These are phyloP conservation scores for Dysphania ambrosioides DNA, from an alignment of 148 eudicot species.

Conservation along the genomic window DNA sequence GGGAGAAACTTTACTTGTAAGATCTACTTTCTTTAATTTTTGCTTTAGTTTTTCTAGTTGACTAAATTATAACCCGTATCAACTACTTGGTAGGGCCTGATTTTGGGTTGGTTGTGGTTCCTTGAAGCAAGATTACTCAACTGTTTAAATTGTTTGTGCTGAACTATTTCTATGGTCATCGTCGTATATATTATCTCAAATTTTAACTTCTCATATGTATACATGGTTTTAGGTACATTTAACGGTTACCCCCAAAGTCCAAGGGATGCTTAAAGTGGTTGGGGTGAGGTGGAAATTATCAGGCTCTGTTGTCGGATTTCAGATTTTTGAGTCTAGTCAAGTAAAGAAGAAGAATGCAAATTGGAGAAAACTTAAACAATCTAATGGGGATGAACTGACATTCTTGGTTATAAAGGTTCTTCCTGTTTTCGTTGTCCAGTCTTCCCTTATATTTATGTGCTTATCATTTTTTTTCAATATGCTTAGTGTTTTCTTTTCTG, in stretches of 20 bases:
- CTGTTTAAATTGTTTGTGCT: slow-evolving; percentile 3
- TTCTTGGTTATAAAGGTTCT: slow-evolving; percentile 84
- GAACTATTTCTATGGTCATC: not conserved
- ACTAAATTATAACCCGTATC: not conserved
- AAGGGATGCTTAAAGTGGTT: slow-evolving; percentile 72
- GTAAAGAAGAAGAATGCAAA: slow-evolving; percentile 50
- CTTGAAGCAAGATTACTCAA: not conserved
- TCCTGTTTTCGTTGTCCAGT: not conserved
- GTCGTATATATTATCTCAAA: not conserved
- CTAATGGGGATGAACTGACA: slow-evolving; percentile 44
- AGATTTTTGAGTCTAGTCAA: slow-evolving; percentile 49
- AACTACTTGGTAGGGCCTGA: not conserved
- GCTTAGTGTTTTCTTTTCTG: slow-evolving; percentile 8
- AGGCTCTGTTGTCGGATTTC: slow-evolving; percentile 75
- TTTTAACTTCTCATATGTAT: slow-evolving; percentile 10
- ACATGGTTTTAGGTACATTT: slow-evolving; percentile 59
- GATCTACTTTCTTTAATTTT: slow-evolving; percentile 32
- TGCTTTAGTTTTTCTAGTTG: slow-evolving; percentile 3
- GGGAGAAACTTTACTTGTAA: slow-evolving; percentile 78
- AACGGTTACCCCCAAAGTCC: slow-evolving; percentile 64
- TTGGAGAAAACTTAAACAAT: slow-evolving; percentile 50
- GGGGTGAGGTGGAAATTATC: slow-evolving; percentile 97
- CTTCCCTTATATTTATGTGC: not conserved
- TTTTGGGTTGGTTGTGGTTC: not conserved
- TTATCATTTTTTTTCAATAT: slow-evolving; percentile 7